phyloP scores from a whole-genome alignment of 2,329 filamentous ascomycete species.

The Nothomitra cinnamomea region DNA sequence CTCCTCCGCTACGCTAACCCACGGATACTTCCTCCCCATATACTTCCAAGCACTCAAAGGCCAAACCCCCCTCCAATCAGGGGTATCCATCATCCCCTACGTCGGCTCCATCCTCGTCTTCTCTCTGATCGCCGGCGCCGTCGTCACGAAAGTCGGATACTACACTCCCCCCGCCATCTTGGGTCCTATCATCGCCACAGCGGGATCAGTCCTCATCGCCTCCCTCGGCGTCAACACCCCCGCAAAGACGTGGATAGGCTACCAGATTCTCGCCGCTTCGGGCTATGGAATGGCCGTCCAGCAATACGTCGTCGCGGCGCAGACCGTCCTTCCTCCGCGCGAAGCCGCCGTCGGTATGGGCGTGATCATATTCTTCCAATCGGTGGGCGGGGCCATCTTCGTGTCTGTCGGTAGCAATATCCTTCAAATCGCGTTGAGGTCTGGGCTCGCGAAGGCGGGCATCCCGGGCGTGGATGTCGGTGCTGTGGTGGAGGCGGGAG shows the following conservation, averaged over 20 bases:
- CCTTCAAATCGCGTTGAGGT: too few relatives aligned
- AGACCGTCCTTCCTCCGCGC: slow-evolving; percentile 38
- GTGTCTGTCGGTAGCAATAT: slow-evolving; percentile 49
- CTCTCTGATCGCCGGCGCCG: slow-evolving; percentile 28
- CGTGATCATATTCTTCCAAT: slow-evolving; percentile 42
- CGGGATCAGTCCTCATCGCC: slow-evolving; percentile 37
- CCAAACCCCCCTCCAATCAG: too few relatives aligned
- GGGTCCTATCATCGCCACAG: slow-evolving; percentile 30
- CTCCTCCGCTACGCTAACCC: too few relatives aligned
- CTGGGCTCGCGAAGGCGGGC: too few relatives aligned
- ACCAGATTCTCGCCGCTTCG: slow-evolving; percentile 27
- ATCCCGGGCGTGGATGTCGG: too few relatives aligned
- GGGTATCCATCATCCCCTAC: slow-evolving; percentile 34
- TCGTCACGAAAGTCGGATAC: slow-evolving; percentile 39
- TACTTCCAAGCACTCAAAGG: too few relatives aligned
- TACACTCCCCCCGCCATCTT: slow-evolving; percentile 40
- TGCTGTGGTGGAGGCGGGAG: too few relatives aligned
- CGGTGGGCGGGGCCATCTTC: slow-evolving; percentile 46
- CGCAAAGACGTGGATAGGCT: slow-evolving; percentile 27
- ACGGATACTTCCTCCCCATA: too few relatives aligned
- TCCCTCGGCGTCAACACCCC: slow-evolving; percentile 32
- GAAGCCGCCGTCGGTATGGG: too few relatives aligned
- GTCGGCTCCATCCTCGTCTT: slow-evolving; percentile 33
- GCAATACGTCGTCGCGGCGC: slow-evolving; percentile 36
- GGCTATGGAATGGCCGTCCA: slow-evolving; percentile 43